Evolutionary conservation across 208 protist species (phyloP).

Genomic region (Acanthamoeba castellanii): DNA sequence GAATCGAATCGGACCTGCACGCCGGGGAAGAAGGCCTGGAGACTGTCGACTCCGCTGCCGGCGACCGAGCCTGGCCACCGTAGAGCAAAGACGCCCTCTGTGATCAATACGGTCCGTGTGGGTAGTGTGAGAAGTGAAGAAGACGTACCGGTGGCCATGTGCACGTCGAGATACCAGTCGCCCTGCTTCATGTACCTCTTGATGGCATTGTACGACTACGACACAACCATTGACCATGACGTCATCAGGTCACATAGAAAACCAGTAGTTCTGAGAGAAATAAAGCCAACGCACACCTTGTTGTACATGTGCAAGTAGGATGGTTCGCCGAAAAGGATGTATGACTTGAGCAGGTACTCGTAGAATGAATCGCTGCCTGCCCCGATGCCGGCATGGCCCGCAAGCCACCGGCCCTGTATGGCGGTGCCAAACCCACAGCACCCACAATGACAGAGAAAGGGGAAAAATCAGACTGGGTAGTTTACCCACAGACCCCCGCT

Average conservation of each 20-base stretch:
- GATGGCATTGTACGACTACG: constrained; percentile 75
- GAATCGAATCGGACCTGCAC: neutral
- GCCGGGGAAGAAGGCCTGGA: constrained; percentile 84
- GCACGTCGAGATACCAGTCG: constrained; percentile 88
- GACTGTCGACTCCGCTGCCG: constrained; percentile 82
- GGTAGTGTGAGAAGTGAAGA: neutral
- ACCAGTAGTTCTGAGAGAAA: neutral
- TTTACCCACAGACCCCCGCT: neutral
- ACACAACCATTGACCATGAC: no score
- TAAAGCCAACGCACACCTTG: neutral
- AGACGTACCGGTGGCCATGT: constrained; percentile 81
- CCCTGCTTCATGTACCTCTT: constrained; percentile 77
- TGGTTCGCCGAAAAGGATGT: constrained; percentile 88
- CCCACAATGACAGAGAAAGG: constrained; percentile 82
- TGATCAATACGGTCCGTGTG: neutral
- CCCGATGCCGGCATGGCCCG: constrained; percentile 82
- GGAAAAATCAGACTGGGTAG: neutral
- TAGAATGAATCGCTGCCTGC: constrained; percentile 90
- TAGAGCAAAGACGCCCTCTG: neutral
- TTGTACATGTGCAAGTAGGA: constrained; percentile 83
- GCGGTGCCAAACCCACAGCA: constrained; percentile 70
- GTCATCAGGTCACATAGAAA: neutral
- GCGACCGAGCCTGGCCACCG: constrained; percentile 6
- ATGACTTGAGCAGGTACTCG: constrained; percentile 93
- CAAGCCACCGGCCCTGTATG: neutral